These are phyloP conservation scores for Xylaria intraflava DNA, from an alignment of 495 filamentous ascomycete species.

Conservation along the genomic window DNA sequence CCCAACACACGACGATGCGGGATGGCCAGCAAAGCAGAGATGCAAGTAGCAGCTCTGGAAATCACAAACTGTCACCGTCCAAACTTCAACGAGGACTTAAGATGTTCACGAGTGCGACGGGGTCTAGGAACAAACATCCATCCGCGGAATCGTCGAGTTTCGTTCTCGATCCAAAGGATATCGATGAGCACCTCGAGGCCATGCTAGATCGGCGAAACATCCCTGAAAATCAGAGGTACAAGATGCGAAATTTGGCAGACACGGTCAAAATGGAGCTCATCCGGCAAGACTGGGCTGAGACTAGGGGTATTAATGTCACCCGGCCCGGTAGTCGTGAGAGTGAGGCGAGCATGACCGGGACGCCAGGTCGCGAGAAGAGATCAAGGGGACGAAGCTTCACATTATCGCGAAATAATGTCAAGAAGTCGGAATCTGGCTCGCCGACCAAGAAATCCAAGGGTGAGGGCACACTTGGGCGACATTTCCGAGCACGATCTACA, in stretches of 20 bases:
- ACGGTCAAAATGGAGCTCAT: conserved; percentile 95
- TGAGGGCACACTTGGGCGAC: conserved; percentile 43
- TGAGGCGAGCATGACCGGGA: conserved; percentile 18
- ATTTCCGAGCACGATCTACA: conserved; percentile 46
- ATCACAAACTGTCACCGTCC: conserved; percentile 28
- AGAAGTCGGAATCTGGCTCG: conserved; percentile 33
- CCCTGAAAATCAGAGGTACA: conserved; percentile 83
- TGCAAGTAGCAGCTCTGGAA: conserved; percentile 26
- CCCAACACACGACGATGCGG: conserved; percentile 28
- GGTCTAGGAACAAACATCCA: conserved; percentile 17
- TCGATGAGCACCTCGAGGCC: conserved; percentile 53
- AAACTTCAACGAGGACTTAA: conserved; percentile 22
- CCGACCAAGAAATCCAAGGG: conserved; percentile 51
- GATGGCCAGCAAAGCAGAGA: conserved; percentile 38
- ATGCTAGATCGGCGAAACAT: conserved; percentile 84
- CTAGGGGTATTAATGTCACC: conserved; percentile 33
- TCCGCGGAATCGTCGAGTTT: conserved; percentile 24
- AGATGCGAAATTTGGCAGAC: conserved; percentile 82
- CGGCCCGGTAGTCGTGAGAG: conserved; percentile 31
- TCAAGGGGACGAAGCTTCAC: conserved; percentile 74
- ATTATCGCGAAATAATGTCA: conserved; percentile 50
- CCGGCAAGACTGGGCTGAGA: conserved; percentile 73
- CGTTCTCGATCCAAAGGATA: conserved; percentile 39
- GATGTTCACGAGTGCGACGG: conserved; percentile 40
- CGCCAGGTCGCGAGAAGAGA: conserved; percentile 43